Conservation (phyloP, 2,329 filamentous ascomycete species). For the Cytospora leucostoma region DNA sequence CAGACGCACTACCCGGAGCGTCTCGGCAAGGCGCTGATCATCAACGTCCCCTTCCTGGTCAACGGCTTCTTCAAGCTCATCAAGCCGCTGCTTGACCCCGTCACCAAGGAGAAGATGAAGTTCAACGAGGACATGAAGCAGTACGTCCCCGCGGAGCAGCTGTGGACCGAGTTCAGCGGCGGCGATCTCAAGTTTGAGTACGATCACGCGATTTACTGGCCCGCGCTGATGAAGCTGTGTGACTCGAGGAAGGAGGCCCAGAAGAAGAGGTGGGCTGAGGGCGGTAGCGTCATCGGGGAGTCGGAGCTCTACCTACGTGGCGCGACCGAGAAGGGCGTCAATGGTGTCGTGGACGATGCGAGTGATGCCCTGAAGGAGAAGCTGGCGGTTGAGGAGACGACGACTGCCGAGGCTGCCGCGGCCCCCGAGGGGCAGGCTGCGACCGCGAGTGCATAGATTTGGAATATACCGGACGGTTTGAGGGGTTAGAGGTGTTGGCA, state of each 20-base stretch:
- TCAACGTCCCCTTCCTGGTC: conserved; percentile 86
- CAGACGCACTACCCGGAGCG: conserved; percentile 96
- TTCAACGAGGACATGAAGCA: conserved; percentile 90
- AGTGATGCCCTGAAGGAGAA: conserved; percentile 22
- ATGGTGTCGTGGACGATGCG: conserved; percentile 17
- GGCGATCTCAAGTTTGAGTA: conserved; percentile 89
- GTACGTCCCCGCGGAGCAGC: conserved; percentile 78
- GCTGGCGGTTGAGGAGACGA: conserved; percentile 9
- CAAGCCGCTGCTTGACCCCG: conserved; percentile 92
- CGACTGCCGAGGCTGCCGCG: conserved; percentile 4
- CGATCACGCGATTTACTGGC: conserved; percentile 88
- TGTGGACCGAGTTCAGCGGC: conserved; percentile 69
- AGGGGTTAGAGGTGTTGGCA: background rate
- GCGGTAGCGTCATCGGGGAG: conserved; percentile 81
- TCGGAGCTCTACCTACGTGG: conserved; percentile 86
- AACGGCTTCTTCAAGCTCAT: conserved; percentile 95
- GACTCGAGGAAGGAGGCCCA: conserved; percentile 64
- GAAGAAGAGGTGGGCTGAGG: conserved; percentile 72
- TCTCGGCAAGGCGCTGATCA: conserved; percentile 83
- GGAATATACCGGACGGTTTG: background rate
- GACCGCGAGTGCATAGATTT: background rate
- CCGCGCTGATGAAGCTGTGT: conserved; percentile 73
- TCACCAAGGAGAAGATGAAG: conserved; percentile 92
- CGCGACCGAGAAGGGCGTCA: conserved; percentile 14
- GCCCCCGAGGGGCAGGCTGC: conserved; percentile 8